Conservation (phyloP, 495 filamentous ascomycete genomes). For the Endocarpon pusillum region DNA sequence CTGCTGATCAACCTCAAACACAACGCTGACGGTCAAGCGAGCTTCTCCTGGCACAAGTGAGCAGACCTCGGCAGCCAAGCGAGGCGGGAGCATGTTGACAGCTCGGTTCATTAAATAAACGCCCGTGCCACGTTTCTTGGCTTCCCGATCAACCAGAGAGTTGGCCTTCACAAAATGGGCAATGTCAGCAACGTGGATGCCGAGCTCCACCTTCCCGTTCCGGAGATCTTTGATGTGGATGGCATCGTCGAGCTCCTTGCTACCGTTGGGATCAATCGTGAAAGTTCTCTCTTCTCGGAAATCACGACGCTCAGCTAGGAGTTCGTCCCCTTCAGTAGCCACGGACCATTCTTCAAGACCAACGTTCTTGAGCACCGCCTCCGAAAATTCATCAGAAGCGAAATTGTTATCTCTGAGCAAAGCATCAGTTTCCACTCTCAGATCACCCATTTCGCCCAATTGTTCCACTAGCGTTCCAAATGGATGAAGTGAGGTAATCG, state of each 20-base stretch:
- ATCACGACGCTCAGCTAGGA: conserved; percentile 62
- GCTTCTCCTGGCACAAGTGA: conserved; percentile 74
- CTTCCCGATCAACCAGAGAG: conserved; percentile 90
- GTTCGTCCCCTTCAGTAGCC: conserved; percentile 60
- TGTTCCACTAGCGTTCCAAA: conserved; percentile 96
- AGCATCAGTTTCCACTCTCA: conserved; percentile 93
- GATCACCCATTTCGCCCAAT: conserved; percentile 90
- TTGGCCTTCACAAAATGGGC: conserved; percentile 94
- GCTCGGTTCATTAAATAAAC: conserved; percentile 84
- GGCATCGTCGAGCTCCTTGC: conserved; percentile 75
- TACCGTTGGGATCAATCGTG: conserved; percentile 73
- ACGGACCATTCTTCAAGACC: conserved; percentile 84
- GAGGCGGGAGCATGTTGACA: conserved; percentile 78
- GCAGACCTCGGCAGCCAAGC: conserved; percentile 70
- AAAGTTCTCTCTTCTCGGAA: conserved; percentile 83
- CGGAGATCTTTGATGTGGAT: conserved; percentile 71
- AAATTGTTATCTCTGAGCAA: conserved; percentile 98
- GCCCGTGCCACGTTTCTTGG: conserved; percentile 92
- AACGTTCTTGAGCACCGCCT: conserved; percentile 85
- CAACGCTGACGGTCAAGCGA: conserved; percentile 76
- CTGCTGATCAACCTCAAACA: conserved; percentile 70
- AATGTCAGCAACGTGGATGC: conserved; percentile 89
- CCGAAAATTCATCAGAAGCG: conserved; percentile 89
- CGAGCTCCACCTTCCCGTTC: conserved; percentile 81
- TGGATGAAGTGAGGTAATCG: conserved; percentile 96